phyloP scores from a whole-genome alignment of 2,329 filamentous ascomycete species.

The Fusarium graminum region DNA sequence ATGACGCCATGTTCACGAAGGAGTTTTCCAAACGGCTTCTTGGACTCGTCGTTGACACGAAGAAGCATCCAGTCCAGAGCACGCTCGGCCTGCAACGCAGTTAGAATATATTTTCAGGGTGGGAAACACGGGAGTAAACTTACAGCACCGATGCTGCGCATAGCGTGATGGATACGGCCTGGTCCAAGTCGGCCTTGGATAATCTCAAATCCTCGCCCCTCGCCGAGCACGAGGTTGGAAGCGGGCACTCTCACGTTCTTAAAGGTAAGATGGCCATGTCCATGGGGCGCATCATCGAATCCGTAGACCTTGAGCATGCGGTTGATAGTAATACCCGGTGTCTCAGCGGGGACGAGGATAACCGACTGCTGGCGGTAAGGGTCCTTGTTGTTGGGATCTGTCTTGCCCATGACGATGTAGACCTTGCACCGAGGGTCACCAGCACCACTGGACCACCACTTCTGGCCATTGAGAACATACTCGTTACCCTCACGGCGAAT shows the following conservation, averaged over 20 bases:
- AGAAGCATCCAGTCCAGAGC: constrained; percentile 96
- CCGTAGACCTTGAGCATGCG: constrained; percentile 95
- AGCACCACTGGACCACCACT: constrained; percentile 99
- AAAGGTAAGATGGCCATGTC: constrained; percentile 93
- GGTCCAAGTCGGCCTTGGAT: constrained; percentile 97
- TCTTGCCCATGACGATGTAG: constrained; percentile 98
- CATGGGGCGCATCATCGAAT: constrained; percentile 98
- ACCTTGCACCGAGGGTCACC: constrained; percentile 92
- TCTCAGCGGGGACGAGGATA: constrained; percentile 83
- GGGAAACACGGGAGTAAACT: constrained; percentile 45
- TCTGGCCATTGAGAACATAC: constrained; percentile 93
- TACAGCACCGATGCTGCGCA: constrained; percentile 90
- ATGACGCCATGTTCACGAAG: constrained; percentile 93
- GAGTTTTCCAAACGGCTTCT: constrained; percentile 91
- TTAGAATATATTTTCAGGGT: constrained; percentile 6
- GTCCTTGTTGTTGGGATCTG: constrained; percentile 79
- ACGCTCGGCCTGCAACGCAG: constrained; percentile 73
- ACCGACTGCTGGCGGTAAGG: constrained; percentile 94
- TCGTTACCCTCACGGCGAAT: constrained; percentile 88
- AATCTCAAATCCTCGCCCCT: constrained; percentile 96
- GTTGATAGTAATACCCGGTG: constrained; percentile 90
- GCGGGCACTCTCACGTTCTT: constrained; percentile 89
- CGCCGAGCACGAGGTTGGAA: constrained; percentile 87
- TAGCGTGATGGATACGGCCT: constrained; percentile 96
- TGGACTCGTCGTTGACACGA: constrained; percentile 90